Conservation (phyloP, 306 rosid species). For the Abrus pulchellus region DNA sequence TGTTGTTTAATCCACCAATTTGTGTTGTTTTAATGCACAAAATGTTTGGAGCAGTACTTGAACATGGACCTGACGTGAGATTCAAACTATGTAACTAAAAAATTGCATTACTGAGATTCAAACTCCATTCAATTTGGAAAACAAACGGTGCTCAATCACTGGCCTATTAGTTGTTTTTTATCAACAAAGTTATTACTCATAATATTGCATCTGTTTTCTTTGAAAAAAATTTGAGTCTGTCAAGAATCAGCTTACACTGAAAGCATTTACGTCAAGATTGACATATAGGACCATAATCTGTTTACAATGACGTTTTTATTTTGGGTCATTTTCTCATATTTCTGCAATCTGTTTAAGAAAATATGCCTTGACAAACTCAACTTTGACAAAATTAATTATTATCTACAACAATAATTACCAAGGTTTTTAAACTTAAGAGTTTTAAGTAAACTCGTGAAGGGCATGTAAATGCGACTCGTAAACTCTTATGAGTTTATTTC, state of each 20-base stretch:
- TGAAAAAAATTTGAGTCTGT: background rate
- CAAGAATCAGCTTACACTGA: background rate
- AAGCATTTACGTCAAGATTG: conserved; percentile 4
- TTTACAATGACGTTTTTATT: background rate
- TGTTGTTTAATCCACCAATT: background rate
- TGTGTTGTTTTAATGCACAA: background rate
- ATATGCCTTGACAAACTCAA: conserved; percentile 24
- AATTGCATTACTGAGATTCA: background rate
- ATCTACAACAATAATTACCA: background rate
- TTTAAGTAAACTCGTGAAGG: no score
- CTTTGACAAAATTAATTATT: background rate
- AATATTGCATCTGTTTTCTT: background rate
- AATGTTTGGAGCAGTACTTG: background rate
- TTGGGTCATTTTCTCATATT: background rate
- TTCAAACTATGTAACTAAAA: background rate
- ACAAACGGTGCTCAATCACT: background rate
- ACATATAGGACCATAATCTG: background rate
- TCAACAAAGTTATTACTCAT: background rate
- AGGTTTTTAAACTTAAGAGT: no score
- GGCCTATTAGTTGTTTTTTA: background rate
- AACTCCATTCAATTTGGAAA: background rate
- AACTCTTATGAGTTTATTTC: no score
- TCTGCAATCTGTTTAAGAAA: background rate
- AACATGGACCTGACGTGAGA: background rate
- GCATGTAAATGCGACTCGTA: no score